phyloP scores from a whole-genome alignment of 2,329 filamentous ascomycete genomes.

The Ramularia endophylla region DNA sequence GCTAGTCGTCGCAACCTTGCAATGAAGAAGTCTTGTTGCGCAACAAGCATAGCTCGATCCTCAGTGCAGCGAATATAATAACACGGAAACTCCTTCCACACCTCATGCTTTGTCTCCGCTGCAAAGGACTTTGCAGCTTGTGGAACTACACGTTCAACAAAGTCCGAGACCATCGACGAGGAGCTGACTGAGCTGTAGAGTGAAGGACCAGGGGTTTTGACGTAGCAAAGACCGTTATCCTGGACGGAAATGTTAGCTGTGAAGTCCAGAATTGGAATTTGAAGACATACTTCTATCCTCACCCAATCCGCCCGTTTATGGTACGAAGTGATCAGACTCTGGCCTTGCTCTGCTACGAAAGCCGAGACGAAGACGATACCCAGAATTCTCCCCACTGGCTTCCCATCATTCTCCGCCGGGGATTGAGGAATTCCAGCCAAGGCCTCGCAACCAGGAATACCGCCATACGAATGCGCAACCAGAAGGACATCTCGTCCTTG shows the following conservation, averaged over 20 bases:
- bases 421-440: constrained; percentile 9
- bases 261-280: too few relatives aligned
- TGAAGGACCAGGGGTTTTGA: constrained; percentile 6
- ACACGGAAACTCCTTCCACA: constrained; percentile 10
- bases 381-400: constrained; percentile 6
- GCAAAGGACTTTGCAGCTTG: constrained; percentile 11
- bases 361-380: constrained; percentile 19
- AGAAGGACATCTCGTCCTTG: constrained; percentile 13
- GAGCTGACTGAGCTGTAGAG: constrained; percentile 11
- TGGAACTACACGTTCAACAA: too few relatives aligned
- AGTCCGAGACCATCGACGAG: too few relatives aligned
- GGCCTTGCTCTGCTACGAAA: constrained; percentile 15
- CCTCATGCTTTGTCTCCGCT: constrained; percentile 5
- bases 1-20: constrained; percentile 1
- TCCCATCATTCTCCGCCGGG: constrained; percentile 2
- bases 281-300: constrained; percentile 2
- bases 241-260: too few relatives aligned
- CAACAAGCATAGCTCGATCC: constrained; percentile 12
- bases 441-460: constrained; percentile 18
- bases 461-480: constrained; percentile 17
- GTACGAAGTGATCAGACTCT: constrained; percentile 11
- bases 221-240: constrained; percentile 8
- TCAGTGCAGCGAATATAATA: constrained; percentile 10
- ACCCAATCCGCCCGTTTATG: constrained; percentile 16
- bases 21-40: constrained; percentile 15